A percentile compares a stretch with the other conserved stretches of the same genome.
phyloP scores from a whole-genome alignment of 75 land plant genomes.

The Cunninghamia lanceolata region DNA sequence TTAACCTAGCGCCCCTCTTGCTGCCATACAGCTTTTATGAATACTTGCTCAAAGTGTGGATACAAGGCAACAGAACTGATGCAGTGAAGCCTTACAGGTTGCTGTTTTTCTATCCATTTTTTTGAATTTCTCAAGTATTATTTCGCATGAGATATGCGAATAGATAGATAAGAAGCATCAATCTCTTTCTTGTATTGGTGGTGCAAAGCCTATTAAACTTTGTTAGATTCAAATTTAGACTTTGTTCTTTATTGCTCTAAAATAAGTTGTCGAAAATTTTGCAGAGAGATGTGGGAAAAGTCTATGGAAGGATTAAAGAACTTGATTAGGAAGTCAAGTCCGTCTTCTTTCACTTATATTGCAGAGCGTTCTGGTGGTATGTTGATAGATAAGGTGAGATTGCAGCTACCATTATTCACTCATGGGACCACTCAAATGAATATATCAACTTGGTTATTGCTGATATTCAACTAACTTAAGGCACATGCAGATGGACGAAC shows the following conservation, averaged over 20 bases:
- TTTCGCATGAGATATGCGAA: background rate
- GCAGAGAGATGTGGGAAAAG: conserved; percentile 99
- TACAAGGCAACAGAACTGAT: conserved; percentile 90
- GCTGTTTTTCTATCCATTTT: background rate
- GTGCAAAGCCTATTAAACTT: background rate
- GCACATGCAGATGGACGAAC: conserved; percentile 89
- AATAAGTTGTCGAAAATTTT: background rate
- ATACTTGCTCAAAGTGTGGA: conserved; percentile 94
- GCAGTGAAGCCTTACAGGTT: conserved; percentile 87
- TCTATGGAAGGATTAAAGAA: conserved; percentile 89
- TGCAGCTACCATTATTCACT: background rate
- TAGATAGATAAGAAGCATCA: background rate
- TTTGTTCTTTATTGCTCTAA: background rate
- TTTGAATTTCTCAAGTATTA: background rate
- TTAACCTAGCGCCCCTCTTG: background rate
- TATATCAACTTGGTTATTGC: background rate
- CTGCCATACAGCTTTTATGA: conserved; percentile 84
- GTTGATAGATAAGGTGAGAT: conserved; percentile 67
- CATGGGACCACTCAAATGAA: background rate
- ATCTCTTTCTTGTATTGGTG: background rate
- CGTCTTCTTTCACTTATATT: conserved; percentile 75
- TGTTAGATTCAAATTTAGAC: background rate
- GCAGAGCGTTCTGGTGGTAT: conserved; percentile 79
- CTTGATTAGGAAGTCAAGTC: conserved; percentile 70
- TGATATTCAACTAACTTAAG: background rate